phyloP scores from a whole-genome alignment of 2,329 filamentous ascomycete genomes.

The Pseudogymnoascus sp. region DNA sequence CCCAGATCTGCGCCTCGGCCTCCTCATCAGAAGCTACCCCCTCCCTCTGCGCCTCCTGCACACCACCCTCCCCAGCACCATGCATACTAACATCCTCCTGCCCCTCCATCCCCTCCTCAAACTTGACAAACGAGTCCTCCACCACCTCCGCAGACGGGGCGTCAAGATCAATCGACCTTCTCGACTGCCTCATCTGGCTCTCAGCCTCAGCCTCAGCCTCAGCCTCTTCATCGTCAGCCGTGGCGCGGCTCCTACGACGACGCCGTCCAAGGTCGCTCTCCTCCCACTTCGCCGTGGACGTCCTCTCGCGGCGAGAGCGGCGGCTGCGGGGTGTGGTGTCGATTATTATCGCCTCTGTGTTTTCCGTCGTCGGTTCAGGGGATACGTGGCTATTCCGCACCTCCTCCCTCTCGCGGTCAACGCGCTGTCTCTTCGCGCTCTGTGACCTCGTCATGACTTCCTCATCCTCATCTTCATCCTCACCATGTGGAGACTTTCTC shows the following conservation, averaged over 20 bases:
- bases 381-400: not conserved
- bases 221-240: not conserved
- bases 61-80: not conserved
- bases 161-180: not conserved
- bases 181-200: not conserved
- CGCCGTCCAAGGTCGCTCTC: not conserved
- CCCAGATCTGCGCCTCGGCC: not conserved
- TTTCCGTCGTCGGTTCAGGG: not conserved
- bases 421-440: not conserved
- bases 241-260: not conserved
- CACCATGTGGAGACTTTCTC: not conserved
- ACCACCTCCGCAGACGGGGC: not conserved
- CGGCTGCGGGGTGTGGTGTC: not conserved
- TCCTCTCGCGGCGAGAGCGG: not conserved
- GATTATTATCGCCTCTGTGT: not conserved
- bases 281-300: not conserved
- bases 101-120: not conserved
- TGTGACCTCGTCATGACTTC: not conserved
- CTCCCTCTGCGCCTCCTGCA: not conserved
- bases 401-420: not conserved
- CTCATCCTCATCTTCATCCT: not conserved
- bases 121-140: not conserved
- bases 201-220: not conserved
- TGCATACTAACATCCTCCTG: not conserved
- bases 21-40: not conserved